A percentile compares a stretch with the other conserved stretches of the same genome.
These are phyloP conservation scores for Cupressus sempervirens DNA, from an alignment of 75 land plant species.

Conservation along the genomic window DNA sequence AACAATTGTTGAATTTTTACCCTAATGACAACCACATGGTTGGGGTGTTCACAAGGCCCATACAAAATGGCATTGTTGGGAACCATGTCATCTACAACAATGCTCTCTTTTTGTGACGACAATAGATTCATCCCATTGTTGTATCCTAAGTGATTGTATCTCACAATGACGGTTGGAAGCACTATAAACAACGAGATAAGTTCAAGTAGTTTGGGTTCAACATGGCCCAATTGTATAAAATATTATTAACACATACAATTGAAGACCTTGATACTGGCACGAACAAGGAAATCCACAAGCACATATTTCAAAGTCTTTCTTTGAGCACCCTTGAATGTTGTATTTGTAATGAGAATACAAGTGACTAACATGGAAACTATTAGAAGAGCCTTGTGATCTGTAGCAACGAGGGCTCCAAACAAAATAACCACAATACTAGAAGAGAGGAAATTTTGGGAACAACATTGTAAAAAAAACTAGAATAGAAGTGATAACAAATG, in stretches of 20 bases:
- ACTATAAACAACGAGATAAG: not conserved
- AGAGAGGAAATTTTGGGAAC: no score
- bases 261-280: slow-evolving; percentile 93
- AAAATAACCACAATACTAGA: no score
- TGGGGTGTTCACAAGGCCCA: slow-evolving; percentile 95
- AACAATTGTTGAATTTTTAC: slow-evolving; percentile 16
- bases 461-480: no score
- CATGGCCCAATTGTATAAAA: not conserved
- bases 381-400: no score
- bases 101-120: slow-evolving; percentile 95
- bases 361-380: no score
- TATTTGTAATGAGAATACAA: no score
- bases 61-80: slow-evolving; percentile 88
- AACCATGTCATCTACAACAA: slow-evolving; percentile 98
- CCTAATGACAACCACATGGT: slow-evolving; percentile 97
- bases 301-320: slow-evolving; percentile 99
- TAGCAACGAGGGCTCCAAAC: no score
- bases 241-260: not conserved
- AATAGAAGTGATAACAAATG: no score
- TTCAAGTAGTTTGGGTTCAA: not conserved
- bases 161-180: slow-evolving; percentile 94
- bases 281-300: slow-evolving; percentile 94
- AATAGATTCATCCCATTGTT: slow-evolving; percentile 98
- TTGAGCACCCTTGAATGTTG: slow-evolving; percentile 98
- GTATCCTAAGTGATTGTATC: slow-evolving; percentile 96